Evolutionary conservation across 768 basidiomycete species (phyloP), one percentile per base, ranked within the genome.

Genomic region (Hemileccinum rubropunctum): DNA sequence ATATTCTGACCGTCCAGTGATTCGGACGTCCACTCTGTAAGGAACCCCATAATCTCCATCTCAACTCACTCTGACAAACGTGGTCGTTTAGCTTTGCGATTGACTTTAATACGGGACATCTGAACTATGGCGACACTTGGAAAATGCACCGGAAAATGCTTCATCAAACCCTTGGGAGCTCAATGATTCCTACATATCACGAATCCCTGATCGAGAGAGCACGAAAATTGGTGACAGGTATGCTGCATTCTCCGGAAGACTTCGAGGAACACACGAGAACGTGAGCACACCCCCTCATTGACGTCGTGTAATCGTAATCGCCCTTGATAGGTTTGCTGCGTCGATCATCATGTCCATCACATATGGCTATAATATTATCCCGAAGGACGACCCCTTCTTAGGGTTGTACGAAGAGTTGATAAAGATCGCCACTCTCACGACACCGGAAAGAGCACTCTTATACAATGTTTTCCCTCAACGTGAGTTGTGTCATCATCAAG

Each of bases 71-170:
- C 34, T 51, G 43, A 49, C 30, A 33, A 32, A 43, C 18, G 6
- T 17, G 11, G 30, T 42, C 3, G 8, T 23, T 3, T 36, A 67
- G 65, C 10, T 62, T 64, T 43, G 58, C 62, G 14, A 27, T 62
- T 35, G 58, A 58, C 17, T 64, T 57, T 17, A 64, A 53, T 47
- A 61, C 59, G 17, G 57, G 48, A 0, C 53, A 62, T 39, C 30
- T 60, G 18, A 45, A 53, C 12, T 64, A 58, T n/a, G 37, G 37
- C 37, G 49, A 56, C 10, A 34, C 42, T 33, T 60, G 52, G 49
- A 58, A 48, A 15, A n/a, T 34, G 27, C 62, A 64, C 18, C 40
- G 54, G 18, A 59, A 48, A 20, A 46, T 66, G 10, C 47, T 54
- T 14, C 50, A 57, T 28, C 57, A 52, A 30, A 46, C 35, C 15